A percentile compares a stretch with the other conserved stretches of the same genome.
phyloP scores from a whole-genome alignment of 345 rosid species.

The Cardamine occulta region DNA sequence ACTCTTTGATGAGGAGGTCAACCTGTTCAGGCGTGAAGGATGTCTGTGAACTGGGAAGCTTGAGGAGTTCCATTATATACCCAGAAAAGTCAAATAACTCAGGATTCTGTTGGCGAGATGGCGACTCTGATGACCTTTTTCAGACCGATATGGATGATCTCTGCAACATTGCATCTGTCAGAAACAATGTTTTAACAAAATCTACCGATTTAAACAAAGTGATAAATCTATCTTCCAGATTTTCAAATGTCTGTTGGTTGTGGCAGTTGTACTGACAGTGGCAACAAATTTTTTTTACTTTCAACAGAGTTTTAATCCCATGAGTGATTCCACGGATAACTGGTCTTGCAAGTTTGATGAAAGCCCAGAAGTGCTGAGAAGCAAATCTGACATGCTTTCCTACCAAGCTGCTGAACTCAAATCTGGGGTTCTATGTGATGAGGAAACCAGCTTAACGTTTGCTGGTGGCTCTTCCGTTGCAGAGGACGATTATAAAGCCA shows the following conservation, averaged over 20 bases:
- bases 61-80: slow-evolving; percentile 55
- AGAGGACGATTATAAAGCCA: slow-evolving; percentile 81
- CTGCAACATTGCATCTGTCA: slow-evolving; percentile 51
- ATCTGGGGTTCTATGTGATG: slow-evolving; percentile 46
- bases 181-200: slow-evolving; percentile 52
- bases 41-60: slow-evolving; percentile 67
- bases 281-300: slow-evolving; percentile 16
- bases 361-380: slow-evolving; percentile 50
- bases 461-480: slow-evolving; percentile 51
- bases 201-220: slow-evolving; percentile 77
- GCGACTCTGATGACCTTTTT: slow-evolving; percentile 70
- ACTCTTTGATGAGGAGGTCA: slow-evolving; percentile 61
- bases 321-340: slow-evolving; percentile 77
- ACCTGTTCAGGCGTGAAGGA: slow-evolving; percentile 75
- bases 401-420: slow-evolving; percentile 45
- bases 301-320: slow-evolving; percentile 82
- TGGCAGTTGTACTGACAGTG: slow-evolving; percentile 18
- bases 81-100: slow-evolving; percentile 52
- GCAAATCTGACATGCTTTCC: slow-evolving; percentile 47
- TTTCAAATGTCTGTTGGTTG: slow-evolving; percentile 10
- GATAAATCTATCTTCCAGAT: slow-evolving; percentile 30
- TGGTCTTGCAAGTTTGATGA: slow-evolving; percentile 70
- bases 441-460: slow-evolving; percentile 55
- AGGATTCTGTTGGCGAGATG: slow-evolving; percentile 52
- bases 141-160: slow-evolving; percentile 82